Evolutionary conservation across 331 rosid genomes (phyloP).

Genomic region (Acacia pycnantha): DNA sequence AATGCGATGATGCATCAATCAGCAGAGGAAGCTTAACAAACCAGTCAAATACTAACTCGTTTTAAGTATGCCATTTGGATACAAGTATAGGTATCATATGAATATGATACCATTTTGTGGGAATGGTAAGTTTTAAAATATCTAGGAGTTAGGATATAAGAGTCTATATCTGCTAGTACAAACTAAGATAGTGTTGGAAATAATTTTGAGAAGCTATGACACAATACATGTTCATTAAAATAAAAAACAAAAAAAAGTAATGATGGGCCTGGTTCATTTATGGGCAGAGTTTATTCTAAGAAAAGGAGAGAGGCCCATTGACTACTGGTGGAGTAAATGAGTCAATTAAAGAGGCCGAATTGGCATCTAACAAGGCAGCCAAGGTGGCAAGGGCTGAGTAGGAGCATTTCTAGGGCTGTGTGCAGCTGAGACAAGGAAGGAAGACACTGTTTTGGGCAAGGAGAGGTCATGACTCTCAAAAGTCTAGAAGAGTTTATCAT

Average conservation of each 20-base stretch:
- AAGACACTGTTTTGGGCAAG: neutral
- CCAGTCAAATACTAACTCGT: neutral
- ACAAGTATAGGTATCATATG: neutral
- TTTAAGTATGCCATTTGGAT: neutral
- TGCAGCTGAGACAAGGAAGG: neutral
- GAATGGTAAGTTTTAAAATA: too few relatives aligned
- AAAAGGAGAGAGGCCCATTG: neutral
- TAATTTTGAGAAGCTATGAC: neutral
- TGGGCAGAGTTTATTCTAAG: neutral
- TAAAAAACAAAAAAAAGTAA: neutral
- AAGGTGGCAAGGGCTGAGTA: neutral
- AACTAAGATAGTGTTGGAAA: neutral
- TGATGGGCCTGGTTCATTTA: neutral
- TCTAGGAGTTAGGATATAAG: neutral
- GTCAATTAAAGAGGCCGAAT: neutral
- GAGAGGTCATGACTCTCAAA: neutral
- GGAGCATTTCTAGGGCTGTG: neutral
- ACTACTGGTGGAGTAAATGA: neutral
- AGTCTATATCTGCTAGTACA: neutral
- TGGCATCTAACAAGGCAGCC: neutral
- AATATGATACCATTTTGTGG: neutral
- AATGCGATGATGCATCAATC: neutral
- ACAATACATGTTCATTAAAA: neutral
- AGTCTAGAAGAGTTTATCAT: neutral
- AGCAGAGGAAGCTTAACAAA: slow-evolving; percentile 3